Evolutionary conservation across 768 basidiomycete species (phyloP), one percentile per base, ranked within the genome.

Genomic region (Lactarius sp.): DNA sequence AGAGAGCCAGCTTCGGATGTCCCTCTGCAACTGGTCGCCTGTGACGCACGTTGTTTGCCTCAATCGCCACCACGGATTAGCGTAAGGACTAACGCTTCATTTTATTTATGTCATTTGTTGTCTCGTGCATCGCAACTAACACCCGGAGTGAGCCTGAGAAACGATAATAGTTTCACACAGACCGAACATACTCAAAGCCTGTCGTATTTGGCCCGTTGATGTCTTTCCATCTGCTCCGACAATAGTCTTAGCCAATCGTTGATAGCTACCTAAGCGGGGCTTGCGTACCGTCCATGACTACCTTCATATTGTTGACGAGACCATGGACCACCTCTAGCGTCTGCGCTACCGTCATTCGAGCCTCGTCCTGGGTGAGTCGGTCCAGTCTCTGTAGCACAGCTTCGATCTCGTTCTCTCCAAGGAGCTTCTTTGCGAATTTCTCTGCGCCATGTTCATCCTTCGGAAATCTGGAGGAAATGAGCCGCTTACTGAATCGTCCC

Each of bases 391-490:
- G 18, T 33, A 59, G 16, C 20, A 51, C 44, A 18, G 4, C 31
- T 7, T 59, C 37, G n/a, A 59, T 59, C 12, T 59, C 57, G 8
- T 27, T 47, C 12, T 59, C 49, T 16, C 57, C 46, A 1, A 59
- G 18, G 5, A 59, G 31, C n/a, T 14, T 59, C 49, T 49, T 55
- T 31, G 55, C 44, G 18, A 57, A 57, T 20, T 57, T 44, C 33
- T 57, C 56, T 59, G 36, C 12, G 10, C 27, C 1, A 18, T 31
- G 41, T 14, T 37, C 20, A 13, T 60, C 81, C 12, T 50, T 34
- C 18, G 4, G 18, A n/a, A 31, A 56, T 18, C 6, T n/a, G 9
- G 16, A 20, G 12, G 37, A 6, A 47, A 47, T 2, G 18, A 14
- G 6, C 27, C 27, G 12, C 44, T 57, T 14, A 57, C 56, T 57